Evolutionary conservation across 805 yeast genomes (phyloP).

Genomic region (Starmerella kuoi): DNA sequence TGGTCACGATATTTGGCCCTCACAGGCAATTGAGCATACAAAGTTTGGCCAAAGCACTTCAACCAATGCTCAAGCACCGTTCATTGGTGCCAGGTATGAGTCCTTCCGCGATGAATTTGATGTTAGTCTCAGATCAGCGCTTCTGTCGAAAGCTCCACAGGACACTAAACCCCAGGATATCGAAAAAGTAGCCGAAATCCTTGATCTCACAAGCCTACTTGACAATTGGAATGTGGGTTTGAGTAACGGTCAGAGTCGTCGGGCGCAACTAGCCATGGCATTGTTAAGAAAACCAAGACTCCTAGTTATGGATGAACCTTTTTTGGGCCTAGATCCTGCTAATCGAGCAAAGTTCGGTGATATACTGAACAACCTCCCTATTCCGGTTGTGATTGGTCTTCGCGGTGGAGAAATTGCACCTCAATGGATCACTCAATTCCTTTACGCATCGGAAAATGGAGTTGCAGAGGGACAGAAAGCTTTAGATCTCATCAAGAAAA

Average conservation of each 20-base stretch:
- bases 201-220: slow-evolving; percentile 46
- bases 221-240: slow-evolving; percentile 74
- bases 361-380: slow-evolving; percentile 36
- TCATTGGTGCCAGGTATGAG: slow-evolving; percentile 82
- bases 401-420: slow-evolving; percentile 69
- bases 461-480: slow-evolving; percentile 16
- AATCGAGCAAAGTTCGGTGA: slow-evolving; percentile 51
- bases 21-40: slow-evolving; percentile 35
- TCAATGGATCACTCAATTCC: slow-evolving; percentile 55
- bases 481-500: not conserved
- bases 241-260: slow-evolving; percentile 86
- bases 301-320: slow-evolving; percentile 79
- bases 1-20: slow-evolving; percentile 34
- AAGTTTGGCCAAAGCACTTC: slow-evolving; percentile 37
- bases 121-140: slow-evolving; percentile 48
- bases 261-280: slow-evolving; percentile 76
- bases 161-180: slow-evolving; percentile 36
- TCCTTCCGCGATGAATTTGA: slow-evolving; percentile 76
- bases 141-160: slow-evolving; percentile 32
- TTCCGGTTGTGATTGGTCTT: slow-evolving; percentile 55
- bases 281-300: slow-evolving; percentile 52
- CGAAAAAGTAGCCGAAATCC: slow-evolving; percentile 34
- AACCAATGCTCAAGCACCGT: slow-evolving; percentile 37
- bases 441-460: slow-evolving; percentile 42
- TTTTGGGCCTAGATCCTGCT: slow-evolving; percentile 73